Evolutionary conservation across 2,329 filamentous ascomycete genomes (phyloP), one percentile per base, ranked within the genome.

Genomic region (Pyrenochaeta sp.): DNA sequence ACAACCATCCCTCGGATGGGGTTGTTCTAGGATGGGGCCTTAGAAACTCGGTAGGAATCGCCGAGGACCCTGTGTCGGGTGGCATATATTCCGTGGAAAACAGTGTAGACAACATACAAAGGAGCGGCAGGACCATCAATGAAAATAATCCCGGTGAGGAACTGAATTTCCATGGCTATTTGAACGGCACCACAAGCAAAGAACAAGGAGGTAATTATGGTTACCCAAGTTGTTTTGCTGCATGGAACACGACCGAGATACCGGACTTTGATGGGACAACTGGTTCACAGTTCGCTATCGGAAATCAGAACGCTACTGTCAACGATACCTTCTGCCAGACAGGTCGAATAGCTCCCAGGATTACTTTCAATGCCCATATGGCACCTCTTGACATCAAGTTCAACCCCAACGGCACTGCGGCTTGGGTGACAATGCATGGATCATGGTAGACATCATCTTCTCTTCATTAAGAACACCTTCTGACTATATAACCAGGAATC

Each of bases 341-440:
- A 2, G 71, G 78, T 9, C 65, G 68, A 1, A 61, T 77, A n/a
- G 68, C 78, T 3, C 78, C 82, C 4, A 70, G 85, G 1, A 76
- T 92, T 23, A 85, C 84, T 0, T 85, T 88, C 67, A 76, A 82
- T 45, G 84, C 89, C 1, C 90, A 92, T 67, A 87, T 83, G 68
- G 89, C 90, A 0, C 90, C 90, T 0, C 77, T 92, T 0, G 88
- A 91, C 60, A 84, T 92, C 66, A 85, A 86, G 56, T 92, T 92
- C 77, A 80, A 84, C 58, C 66, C 78, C 35, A 84, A 84, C 31
- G 82, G 81, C 11, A 81, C 79, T 1, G 76, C 78, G 2, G 88
- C 87, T 1, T 92, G 85, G 75, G 77, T 92, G 15, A 80, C 85
- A 0, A 90, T 92, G 74, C 89, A 91, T 71, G 89, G 90, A 12